Base-by-base conservation (phyloP, 1,284 basidiomycete genomes). In the Heterobasidion parviporum region DNA sequence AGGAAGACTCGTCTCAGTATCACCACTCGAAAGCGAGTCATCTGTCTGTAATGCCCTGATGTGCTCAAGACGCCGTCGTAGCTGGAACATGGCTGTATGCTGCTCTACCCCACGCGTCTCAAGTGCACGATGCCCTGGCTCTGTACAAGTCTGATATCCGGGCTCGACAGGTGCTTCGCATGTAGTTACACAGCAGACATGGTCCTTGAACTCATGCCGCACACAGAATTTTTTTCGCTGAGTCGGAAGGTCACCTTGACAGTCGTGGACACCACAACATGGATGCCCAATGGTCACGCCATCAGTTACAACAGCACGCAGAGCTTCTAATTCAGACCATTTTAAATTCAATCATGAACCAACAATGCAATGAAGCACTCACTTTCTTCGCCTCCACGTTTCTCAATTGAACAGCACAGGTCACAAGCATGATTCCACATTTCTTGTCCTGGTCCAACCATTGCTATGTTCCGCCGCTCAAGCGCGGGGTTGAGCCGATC, bases 251-350 rank as follows among this genome's bases (percentile, higher is more conserved):
- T 62, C 59, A 3, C 51, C 46, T 1, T 48, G 46, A 53, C 66
- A 67, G 54, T 64, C 52, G 36, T 65, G 64, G 1, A 60, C 59
- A 5, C 52, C 57, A 56, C 72, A 73, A 51, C 67, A 67, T 2
- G 68, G 67, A 51, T 66, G 67, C 1, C 68, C 68, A 33, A 72
- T 62, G 15, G 63, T 62, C 15, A 71, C 57, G 6, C 70, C 69
- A 56, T 72, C 68, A 12, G 59, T 63, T 8, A 72, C 68, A 16
- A 63, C 59, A 6, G 64, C 18, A 18, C 18, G 18, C 18, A 18
- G 18, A 18, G 18, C 18, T 18, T 18, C 18, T 18, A 2, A 18
- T 1, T 1, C 2, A 2, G 18, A 18, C 18, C 1, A 2, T 18
- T 18, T 18, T 2, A 18, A 18, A 18, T 18, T 18, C 18, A 18